A percentile compares a stretch with the other conserved stretches of the same genome.
Conservation (phyloP, 129 eudicot genomes). For the Arctium minus region DNA sequence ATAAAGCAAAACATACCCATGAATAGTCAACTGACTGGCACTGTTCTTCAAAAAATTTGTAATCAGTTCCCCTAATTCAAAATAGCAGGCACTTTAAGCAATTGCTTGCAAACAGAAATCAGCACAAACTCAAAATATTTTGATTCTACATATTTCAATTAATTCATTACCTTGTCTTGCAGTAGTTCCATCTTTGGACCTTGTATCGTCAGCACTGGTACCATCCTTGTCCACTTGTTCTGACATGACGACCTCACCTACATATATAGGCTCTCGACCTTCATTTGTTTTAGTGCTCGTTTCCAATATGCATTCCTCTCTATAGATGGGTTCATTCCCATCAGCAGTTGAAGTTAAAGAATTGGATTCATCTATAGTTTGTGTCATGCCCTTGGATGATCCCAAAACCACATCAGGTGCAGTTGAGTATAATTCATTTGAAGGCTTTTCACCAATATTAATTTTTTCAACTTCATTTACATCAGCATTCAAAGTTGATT, state of each 20-base stretch:
- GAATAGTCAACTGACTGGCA: slow-evolving; percentile 82
- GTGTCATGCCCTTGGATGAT: slow-evolving; percentile 35
- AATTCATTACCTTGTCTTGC: slow-evolving; percentile 49
- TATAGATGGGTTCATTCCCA: slow-evolving; percentile 61
- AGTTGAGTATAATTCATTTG: slow-evolving; percentile 17
- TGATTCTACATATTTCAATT: not conserved
- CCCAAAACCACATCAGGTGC: slow-evolving; percentile 29
- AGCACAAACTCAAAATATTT: not conserved
- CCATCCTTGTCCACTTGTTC: slow-evolving; percentile 38
- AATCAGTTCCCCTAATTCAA: slow-evolving; percentile 62
- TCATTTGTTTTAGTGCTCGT: slow-evolving; percentile 45
- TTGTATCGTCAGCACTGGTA: slow-evolving; percentile 22
- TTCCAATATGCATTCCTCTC: slow-evolving; percentile 68
- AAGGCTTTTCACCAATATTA: slow-evolving; percentile 11
- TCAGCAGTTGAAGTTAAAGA: slow-evolving; percentile 48
- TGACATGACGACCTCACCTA: slow-evolving; percentile 49
- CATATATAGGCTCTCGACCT: slow-evolving; percentile 1
- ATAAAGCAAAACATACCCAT: slow-evolving; percentile 56
- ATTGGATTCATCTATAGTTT: slow-evolving; percentile 33
- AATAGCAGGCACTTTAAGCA: slow-evolving; percentile 16
- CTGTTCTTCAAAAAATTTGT: slow-evolving; percentile 65
- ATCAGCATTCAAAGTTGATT: slow-evolving; percentile 14
- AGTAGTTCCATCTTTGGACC: slow-evolving; percentile 40
- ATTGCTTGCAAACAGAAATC: slow-evolving; percentile 13
- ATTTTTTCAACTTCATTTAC: slow-evolving; percentile 26